Conservation (phyloP, 2,329 filamentous ascomycete genomes). For the Fusarium tanahbumbuense region DNA sequence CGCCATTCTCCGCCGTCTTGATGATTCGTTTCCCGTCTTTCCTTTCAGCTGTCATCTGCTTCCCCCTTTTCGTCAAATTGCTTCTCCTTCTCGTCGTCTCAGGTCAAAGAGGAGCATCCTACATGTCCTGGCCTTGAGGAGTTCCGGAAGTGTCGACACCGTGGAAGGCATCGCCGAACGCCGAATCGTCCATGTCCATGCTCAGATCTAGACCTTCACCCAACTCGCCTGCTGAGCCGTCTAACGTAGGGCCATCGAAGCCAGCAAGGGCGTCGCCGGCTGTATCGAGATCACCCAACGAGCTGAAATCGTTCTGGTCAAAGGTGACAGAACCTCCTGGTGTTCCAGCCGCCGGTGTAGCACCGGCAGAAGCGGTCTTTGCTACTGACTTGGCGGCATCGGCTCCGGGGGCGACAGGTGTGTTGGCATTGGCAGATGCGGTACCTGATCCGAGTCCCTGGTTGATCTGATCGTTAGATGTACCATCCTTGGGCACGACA, state of each 20-base stretch:
- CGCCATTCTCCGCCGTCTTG: conserved; percentile 46
- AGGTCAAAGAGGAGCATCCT: conserved; percentile 14
- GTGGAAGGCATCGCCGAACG: conserved; percentile 87
- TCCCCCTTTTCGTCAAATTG: conserved; percentile 10
- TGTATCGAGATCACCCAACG: conserved; percentile 74
- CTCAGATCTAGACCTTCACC: conserved; percentile 69
- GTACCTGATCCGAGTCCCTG: conserved; percentile 28
- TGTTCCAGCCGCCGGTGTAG: conserved; percentile 48
- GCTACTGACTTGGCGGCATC: conserved; percentile 40
- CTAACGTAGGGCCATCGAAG: conserved; percentile 69
- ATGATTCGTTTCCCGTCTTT: conserved; percentile 22
- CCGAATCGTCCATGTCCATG: conserved; percentile 80
- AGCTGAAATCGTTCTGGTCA: conserved; percentile 71
- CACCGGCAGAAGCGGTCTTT: conserved; percentile 38
- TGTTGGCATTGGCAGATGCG: conserved; percentile 45
- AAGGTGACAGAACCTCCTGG: conserved; percentile 58
- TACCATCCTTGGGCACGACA: conserved; percentile 74
- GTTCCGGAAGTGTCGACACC: conserved; percentile 61
- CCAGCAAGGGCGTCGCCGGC: conserved; percentile 77
- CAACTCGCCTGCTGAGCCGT: conserved; percentile 57
- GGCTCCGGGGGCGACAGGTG: conserved; percentile 43
- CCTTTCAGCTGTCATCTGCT: neutral
- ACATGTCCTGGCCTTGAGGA: conserved; percentile 52
- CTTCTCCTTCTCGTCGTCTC: neutral
- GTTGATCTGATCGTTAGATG: conserved; percentile 52